A percentile compares a stretch with the other conserved stretches of the same genome.
phyloP scores from a whole-genome alignment of 208 protist genomes.

The Crithidia thermophila region DNA sequence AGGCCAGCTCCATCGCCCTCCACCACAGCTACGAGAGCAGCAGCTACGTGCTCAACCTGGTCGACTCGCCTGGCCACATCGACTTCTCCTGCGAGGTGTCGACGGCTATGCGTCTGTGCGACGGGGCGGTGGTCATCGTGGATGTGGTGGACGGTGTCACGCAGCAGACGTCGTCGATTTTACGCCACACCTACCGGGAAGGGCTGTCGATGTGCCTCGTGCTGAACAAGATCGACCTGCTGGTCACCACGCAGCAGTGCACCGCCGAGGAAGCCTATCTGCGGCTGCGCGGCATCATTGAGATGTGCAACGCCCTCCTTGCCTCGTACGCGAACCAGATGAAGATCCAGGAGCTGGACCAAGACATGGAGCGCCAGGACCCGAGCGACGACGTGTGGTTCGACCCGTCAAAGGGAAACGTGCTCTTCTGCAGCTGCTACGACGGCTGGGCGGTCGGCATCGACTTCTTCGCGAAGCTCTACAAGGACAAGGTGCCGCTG shows the following conservation, averaged over 20 bases:
- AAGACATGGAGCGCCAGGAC: slow-evolving; percentile 79
- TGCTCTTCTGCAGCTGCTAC: slow-evolving; percentile 96
- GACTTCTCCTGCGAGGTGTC: slow-evolving; percentile 99
- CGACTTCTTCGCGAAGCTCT: slow-evolving; percentile 91
- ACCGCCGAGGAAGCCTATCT: slow-evolving; percentile 91
- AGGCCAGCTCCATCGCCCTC: slow-evolving; percentile 98
- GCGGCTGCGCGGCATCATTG: slow-evolving; percentile 93
- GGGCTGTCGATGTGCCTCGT: slow-evolving; percentile 96
- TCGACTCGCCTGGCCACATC: slow-evolving; percentile 99
- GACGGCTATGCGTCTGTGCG: slow-evolving; percentile 97
- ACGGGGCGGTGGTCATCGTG: slow-evolving; percentile 98
- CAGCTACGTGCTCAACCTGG: slow-evolving; percentile 96
- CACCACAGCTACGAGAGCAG: slow-evolving; percentile 62
- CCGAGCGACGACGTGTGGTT: slow-evolving; percentile 95
- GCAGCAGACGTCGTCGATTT: slow-evolving; percentile 94
- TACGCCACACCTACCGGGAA: slow-evolving; percentile 96
- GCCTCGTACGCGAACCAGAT: slow-evolving; percentile 84
- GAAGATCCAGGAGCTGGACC: slow-evolving; percentile 82
- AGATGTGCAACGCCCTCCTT: slow-evolving; percentile 93
- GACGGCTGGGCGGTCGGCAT: slow-evolving; percentile 94
- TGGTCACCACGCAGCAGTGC: slow-evolving; percentile 95
- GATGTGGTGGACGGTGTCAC: slow-evolving; percentile 99
- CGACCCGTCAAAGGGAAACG: slow-evolving; percentile 96
- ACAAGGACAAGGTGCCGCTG: slow-evolving; percentile 86
- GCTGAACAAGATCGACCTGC: slow-evolving; percentile 99